Conservation (phyloP, 768 basidiomycete genomes). For the Clathrus columnatus region DNA sequence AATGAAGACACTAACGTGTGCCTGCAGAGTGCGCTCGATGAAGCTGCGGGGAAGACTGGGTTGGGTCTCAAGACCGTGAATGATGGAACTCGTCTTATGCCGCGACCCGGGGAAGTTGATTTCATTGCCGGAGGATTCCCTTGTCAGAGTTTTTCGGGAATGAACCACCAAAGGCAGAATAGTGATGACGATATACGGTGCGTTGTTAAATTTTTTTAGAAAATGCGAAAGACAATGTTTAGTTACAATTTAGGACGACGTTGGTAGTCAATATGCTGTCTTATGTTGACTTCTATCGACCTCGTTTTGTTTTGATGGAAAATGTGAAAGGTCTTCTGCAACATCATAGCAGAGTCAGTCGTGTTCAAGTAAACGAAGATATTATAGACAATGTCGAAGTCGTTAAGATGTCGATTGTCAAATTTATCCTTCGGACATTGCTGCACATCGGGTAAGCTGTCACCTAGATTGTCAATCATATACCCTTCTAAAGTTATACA, state of each 20-base stretch:
- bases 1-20: conserved; percentile 56
- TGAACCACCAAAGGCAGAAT: conserved; percentile 44
- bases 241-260: conserved; percentile 37
- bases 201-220: background rate
- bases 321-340: conserved; percentile 59
- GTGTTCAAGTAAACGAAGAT: conserved; percentile 29
- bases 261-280: conserved; percentile 64
- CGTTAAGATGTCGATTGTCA: conserved; percentile 50
- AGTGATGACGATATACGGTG: conserved; percentile 55
- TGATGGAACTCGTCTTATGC: conserved; percentile 39
- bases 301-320: conserved; percentile 59
- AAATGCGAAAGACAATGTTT: background rate
- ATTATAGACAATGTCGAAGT: conserved; percentile 25
- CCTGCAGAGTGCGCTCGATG: conserved; percentile 48
- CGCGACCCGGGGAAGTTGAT: conserved; percentile 50
- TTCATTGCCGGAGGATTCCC: conserved; percentile 76
- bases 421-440: conserved; percentile 53
- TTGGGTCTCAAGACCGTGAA: conserved; percentile 31
- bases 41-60: conserved; percentile 32
- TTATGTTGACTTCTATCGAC: conserved; percentile 56
- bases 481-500: conserved; percentile 10
- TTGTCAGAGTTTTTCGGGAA: conserved; percentile 62
- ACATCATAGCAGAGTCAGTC: conserved; percentile 22
- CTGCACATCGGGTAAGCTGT: conserved; percentile 51
- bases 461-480: background rate